Conservation (phyloP, 2,329 filamentous ascomycete genomes). For the Fusarium sp. region DNA sequence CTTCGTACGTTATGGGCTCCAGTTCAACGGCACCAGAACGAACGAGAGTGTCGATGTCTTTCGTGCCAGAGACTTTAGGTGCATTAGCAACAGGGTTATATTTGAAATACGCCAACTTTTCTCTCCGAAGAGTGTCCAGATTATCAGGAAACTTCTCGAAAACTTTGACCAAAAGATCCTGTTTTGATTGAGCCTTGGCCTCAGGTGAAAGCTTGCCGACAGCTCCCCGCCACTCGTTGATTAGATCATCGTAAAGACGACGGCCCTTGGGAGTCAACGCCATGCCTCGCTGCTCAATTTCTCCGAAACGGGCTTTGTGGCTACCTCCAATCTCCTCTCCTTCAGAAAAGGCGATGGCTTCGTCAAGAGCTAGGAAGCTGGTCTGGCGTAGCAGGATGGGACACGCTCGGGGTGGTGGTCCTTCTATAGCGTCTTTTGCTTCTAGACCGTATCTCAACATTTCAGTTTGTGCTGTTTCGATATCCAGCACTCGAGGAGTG, state of each 20-base stretch:
- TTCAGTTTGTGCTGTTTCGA: conserved; percentile 58
- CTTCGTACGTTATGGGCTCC: conserved; percentile 66
- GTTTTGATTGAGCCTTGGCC: conserved; percentile 16
- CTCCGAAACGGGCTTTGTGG: conserved; percentile 67
- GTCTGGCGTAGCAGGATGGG: conserved; percentile 67
- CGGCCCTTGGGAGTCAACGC: conserved; percentile 64
- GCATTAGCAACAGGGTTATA: conserved; percentile 47
- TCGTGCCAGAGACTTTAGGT: not conserved
- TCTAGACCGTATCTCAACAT: conserved; percentile 61
- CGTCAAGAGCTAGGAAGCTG: conserved; percentile 67
- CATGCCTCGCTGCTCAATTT: conserved; percentile 67
- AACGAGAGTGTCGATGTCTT: conserved; percentile 53
- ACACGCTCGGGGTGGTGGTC: conserved; percentile 61
- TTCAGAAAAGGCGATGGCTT: conserved; percentile 59
- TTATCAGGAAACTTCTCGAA: conserved; percentile 61
- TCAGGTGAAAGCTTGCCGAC: not conserved
- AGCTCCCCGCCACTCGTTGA: conserved; percentile 50
- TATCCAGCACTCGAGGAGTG: conserved; percentile 66
- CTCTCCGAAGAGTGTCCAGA: conserved; percentile 54
- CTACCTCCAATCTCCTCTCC: conserved; percentile 49
- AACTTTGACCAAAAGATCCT: conserved; percentile 44
- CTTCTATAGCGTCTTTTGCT: conserved; percentile 66
- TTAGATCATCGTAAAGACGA: conserved; percentile 61
- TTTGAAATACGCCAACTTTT: conserved; percentile 57
- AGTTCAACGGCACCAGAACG: conserved; percentile 52